Percentiles rank a stretch among this genome's conserved stretches.
Conservation (phyloP, 768 basidiomycete genomes). For the Rhizopogon vulgaris region DNA sequence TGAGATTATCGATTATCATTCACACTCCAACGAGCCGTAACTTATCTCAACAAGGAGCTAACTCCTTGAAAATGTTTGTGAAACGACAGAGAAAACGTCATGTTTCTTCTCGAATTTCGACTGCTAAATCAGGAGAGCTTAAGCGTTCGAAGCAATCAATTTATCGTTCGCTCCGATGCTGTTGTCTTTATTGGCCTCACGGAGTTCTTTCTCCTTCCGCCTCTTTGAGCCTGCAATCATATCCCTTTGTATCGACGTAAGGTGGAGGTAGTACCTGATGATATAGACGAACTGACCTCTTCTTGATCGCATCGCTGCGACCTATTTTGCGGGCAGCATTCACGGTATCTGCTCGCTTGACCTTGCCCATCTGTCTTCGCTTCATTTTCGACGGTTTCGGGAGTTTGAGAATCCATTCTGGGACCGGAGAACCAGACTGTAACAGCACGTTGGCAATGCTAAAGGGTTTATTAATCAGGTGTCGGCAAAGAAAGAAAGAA, state of each 20-base stretch:
- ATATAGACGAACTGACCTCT: conserved; percentile 38
- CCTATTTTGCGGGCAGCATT: conserved; percentile 67
- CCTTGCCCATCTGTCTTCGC: conserved; percentile 78
- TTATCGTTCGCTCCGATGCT: neutral
- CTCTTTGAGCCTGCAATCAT: conserved; percentile 75
- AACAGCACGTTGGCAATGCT: conserved; percentile 96
- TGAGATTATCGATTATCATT: neutral
- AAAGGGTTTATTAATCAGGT: conserved; percentile 5
- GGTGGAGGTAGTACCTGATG: neutral
- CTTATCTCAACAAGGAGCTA: neutral
- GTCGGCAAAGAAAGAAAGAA: neutral
- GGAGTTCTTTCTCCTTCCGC: conserved; percentile 38
- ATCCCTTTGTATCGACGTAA: conserved; percentile 41
- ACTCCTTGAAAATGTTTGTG: neutral
- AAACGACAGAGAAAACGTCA: neutral
- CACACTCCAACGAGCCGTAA: neutral
- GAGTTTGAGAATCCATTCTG: conserved; percentile 94
- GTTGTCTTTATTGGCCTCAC: neutral
- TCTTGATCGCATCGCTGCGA: conserved; percentile 65
- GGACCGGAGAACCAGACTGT: conserved; percentile 85
- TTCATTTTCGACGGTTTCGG: conserved; percentile 90
- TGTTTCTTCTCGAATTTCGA: neutral
- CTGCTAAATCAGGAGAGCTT: no score
- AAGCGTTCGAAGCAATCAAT: neutral
- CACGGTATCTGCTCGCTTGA: conserved; percentile 71